Evolutionary conservation across 2,329 filamentous ascomycete species (phyloP).

Genomic region (Aspergillus terreus): DNA sequence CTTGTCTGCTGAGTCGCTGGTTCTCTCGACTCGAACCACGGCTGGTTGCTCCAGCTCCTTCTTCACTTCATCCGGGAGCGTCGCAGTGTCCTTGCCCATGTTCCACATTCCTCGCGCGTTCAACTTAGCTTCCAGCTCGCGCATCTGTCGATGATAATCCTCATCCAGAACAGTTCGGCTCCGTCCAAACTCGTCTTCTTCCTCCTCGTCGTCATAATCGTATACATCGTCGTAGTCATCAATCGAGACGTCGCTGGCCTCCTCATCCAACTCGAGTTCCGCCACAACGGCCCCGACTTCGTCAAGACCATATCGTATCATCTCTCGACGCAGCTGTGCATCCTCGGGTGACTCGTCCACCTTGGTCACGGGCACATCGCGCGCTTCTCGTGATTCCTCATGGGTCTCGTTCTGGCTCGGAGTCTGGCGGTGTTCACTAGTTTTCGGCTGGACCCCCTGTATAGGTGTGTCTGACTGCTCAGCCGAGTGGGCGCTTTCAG

Average conservation of each 20-base stretch:
- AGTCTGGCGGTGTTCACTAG: background rate
- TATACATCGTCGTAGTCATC: conserved; percentile 56
- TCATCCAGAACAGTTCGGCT: conserved; percentile 67
- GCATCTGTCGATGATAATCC: conserved; percentile 77
- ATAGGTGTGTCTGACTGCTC: background rate
- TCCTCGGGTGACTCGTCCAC: conserved; percentile 77
- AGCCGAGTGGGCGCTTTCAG: background rate
- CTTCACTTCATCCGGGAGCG: conserved; percentile 32
- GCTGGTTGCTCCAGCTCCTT: conserved; percentile 26
- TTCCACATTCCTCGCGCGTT: conserved; percentile 56
- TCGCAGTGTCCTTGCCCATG: conserved; percentile 47
- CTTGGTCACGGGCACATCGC: conserved; percentile 55
- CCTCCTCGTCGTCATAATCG: conserved; percentile 50
- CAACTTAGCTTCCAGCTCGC: conserved; percentile 74
- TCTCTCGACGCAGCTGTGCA: conserved; percentile 73
- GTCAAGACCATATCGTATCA: conserved; percentile 83
- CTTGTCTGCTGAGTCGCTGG: conserved; percentile 10
- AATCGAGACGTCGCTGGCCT: conserved; percentile 45
- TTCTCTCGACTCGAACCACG: conserved; percentile 23
- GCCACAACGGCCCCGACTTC: conserved; percentile 91
- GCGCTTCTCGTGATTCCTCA: conserved; percentile 18
- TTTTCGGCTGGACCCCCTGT: background rate
- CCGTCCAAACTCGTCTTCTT: conserved; percentile 70
- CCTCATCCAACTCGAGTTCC: conserved; percentile 78
- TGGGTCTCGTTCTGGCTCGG: conserved; percentile 6